phyloP scores from a whole-genome alignment of 257 asterid genomes.

The Schizonepeta tenuifolia region DNA sequence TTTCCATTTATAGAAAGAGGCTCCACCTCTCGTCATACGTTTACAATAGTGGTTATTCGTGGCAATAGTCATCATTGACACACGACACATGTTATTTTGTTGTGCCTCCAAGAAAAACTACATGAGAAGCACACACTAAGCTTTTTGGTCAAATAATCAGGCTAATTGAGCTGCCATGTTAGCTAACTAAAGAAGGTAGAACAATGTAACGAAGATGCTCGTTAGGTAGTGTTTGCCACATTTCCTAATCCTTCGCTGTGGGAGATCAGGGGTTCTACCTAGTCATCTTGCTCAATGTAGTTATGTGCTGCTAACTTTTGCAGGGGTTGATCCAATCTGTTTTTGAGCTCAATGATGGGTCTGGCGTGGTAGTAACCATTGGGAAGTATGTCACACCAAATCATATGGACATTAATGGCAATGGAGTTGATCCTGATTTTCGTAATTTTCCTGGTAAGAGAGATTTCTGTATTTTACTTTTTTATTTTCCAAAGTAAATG shows the following conservation, averaged over 20 bases:
- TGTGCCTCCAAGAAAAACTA: not conserved
- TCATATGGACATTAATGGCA: conserved; percentile 85
- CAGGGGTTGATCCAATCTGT: conserved; percentile 99
- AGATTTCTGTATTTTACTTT: not conserved
- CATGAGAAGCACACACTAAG: not conserved
- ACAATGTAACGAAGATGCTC: conserved; percentile 19
- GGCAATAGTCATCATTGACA: conserved; percentile 6
- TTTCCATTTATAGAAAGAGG: not conserved
- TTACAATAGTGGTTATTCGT: not conserved
- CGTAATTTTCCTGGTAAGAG: conserved; percentile 74
- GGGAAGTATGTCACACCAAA: conserved; percentile 97
- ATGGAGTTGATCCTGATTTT: conserved; percentile 94
- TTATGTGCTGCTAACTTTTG: conserved; percentile 14
- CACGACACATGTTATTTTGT: too few relatives aligned
- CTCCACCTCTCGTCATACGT: not conserved
- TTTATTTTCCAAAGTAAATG: not conserved
- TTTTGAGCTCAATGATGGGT: conserved; percentile 94
- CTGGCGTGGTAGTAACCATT: conserved; percentile 90
- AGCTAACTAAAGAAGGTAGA: not conserved
- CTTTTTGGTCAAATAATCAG: not conserved
- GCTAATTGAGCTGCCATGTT: conserved; percentile 2
- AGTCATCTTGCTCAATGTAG: not conserved
- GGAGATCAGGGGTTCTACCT: not conserved
- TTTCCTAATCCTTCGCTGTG: not conserved
- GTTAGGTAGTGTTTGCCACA: not conserved